Base-by-base conservation (phyloP, 495 filamentous ascomycete genomes). In the Xylaria venustula region DNA sequence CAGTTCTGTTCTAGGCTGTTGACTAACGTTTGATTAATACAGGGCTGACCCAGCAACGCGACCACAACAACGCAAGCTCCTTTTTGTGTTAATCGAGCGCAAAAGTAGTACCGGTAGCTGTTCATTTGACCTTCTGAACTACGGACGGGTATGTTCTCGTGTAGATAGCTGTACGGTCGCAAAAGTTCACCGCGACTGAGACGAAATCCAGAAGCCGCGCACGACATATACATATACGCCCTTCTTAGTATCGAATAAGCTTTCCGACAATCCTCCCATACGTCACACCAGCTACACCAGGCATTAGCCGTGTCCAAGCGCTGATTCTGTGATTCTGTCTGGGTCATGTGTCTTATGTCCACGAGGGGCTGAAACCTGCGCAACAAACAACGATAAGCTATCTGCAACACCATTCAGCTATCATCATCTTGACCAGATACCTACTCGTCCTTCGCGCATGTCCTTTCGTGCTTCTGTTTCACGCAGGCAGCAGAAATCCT, bases 21-120 rank as follows among this genome's bases (percentile, higher is more conserved):
- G 19, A 12, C 11, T 37, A 20, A n/a, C 17, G 7, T 34, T 46
- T 52, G 1, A 42, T 52, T 53, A 37, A 22, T 1, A 7, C 11
- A 17, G 36, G 11, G 58, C 58, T 61, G 50, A 45, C 58, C 58
- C 49, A 61, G 58, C 58, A 61, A 61, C 58, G 58, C 58, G 7
- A 53, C 26, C 40, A 54, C 46, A 59, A 59, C 45, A 53, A 47
- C n/a, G 12, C 28, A 53, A 34, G 12, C 23, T 44, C 3, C 34
- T n/a, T 60, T 36, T 11, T 28, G 26, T 5, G 11, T 17, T 8
- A 40, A 28, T n/a, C 20, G 41, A 44, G 23, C 40, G 25, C 50
- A 42, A 54, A 20, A 40, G 32, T 34, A 54, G n/a, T 25, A 7
- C n/a, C 3, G 37, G 7, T 12, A 40, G 37, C 37, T 40, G 15